Conservation (phyloP, 371 early-diverging fungal genomes). For the Apophysomyces variabilis region DNA sequence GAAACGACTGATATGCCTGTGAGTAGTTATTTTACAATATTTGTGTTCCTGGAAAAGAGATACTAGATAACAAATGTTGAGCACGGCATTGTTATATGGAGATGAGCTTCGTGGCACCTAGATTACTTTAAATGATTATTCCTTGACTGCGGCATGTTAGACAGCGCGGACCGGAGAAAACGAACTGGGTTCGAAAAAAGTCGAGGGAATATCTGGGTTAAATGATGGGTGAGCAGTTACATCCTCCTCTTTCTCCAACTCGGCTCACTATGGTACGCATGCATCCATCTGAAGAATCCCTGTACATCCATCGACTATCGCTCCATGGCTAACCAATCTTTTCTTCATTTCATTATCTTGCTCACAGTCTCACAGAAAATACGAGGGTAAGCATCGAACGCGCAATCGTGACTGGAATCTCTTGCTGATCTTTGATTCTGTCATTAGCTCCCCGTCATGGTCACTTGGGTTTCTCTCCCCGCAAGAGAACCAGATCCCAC, state of each 20-base stretch:
- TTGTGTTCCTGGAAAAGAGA: too few species aligned
- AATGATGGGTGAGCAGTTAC: neutral
- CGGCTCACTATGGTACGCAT: slow-evolving; percentile 9
- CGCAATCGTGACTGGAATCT: neutral
- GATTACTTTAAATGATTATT: too few species aligned
- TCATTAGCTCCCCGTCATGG: slow-evolving; percentile 94
- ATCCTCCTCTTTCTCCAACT: slow-evolving; percentile 11
- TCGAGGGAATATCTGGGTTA: neutral
- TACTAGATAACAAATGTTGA: too few species aligned
- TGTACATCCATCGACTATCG: neutral
- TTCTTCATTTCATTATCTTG: neutral
- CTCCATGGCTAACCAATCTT: neutral
- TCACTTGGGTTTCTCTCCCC: slow-evolving; percentile 99
- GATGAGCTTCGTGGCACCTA: too few species aligned
- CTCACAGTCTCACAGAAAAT: slow-evolving; percentile 9
- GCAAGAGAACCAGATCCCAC: slow-evolving; percentile 96
- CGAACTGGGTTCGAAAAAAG: neutral
- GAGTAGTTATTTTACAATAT: too few species aligned
- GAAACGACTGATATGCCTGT: too few species aligned
- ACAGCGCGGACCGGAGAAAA: too few species aligned
- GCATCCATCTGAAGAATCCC: neutral
- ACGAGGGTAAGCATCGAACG: slow-evolving; percentile 1
- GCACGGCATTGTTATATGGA: too few species aligned
- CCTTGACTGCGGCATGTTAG: too few species aligned
- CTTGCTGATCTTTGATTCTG: slow-evolving; percentile 43